Percentiles rank a stretch among this genome's conserved stretches.
Evolutionary conservation across 352 stramenopile species (phyloP).

Genomic region (Paralagenidium karlingii): DNA sequence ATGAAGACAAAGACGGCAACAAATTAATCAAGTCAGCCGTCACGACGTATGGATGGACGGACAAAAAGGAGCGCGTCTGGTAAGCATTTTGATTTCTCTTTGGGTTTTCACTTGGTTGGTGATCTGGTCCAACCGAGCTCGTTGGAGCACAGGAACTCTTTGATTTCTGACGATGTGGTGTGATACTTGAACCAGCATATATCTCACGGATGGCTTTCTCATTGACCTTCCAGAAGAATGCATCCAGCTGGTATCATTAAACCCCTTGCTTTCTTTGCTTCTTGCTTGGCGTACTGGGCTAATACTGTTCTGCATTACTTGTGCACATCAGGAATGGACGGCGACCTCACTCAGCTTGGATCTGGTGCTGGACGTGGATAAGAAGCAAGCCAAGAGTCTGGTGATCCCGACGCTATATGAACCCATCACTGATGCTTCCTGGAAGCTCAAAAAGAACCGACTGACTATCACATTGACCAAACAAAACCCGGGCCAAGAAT

Average conservation of each 20-base stretch:
- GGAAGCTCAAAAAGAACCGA: slow-evolving; percentile 39
- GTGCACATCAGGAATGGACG: slow-evolving; percentile 49
- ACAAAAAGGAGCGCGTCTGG: slow-evolving; percentile 54
- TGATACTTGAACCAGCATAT: slow-evolving; percentile 40
- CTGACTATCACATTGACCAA: slow-evolving; percentile 66
- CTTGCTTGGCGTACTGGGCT: no score
- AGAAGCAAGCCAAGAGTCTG: slow-evolving; percentile 39
- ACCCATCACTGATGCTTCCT: slow-evolving; percentile 48
- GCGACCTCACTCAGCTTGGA: slow-evolving; percentile 65
- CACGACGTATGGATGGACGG: slow-evolving; percentile 70
- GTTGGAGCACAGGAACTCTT: no score
- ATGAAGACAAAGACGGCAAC: slow-evolving; percentile 9
- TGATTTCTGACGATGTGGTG: no score
- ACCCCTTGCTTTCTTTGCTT: background rate
- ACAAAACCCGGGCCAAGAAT: slow-evolving; percentile 13
- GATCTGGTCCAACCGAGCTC: no score
- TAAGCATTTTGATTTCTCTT: slow-evolving; percentile 6
- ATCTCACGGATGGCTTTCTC: slow-evolving; percentile 45
- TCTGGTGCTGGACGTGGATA: slow-evolving; percentile 22
- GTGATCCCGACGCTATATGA: slow-evolving; percentile 60
- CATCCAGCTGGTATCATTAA: slow-evolving; percentile 34
- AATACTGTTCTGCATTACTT: slow-evolving; percentile 1
- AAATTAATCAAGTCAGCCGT: slow-evolving; percentile 36
- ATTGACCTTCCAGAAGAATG: slow-evolving; percentile 39
- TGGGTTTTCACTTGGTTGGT: background rate